Base-by-base conservation (phyloP, 176 grass and related monocot genomes). In the Aechmea fasciata region DNA sequence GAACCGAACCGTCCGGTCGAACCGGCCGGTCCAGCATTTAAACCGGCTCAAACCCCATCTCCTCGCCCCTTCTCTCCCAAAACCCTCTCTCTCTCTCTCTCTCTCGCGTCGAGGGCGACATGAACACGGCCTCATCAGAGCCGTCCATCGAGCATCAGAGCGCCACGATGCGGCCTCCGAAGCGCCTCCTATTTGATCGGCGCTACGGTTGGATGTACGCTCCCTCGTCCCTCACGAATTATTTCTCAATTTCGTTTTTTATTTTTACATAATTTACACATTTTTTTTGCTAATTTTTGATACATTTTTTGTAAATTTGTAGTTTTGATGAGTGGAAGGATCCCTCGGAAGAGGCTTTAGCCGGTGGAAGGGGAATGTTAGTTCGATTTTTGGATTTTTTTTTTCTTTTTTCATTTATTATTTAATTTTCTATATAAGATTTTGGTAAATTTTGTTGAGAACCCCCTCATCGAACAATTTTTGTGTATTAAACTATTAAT, bases 201-300 rank as follows among this genome's bases (percentile, higher is more conserved):
- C 83, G 83, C 62, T 85, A 85, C 25, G 83, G 83, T 50, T 85
- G 77, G 83, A 72, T 85, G 83, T 85, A 77, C 48, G 57, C 14
- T 14, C 54, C n/a, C 62, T 41, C 62, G 47, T 59, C 53, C 64
- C 9, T 52, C 57, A 50, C 72, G 71, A 50, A 17, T 20, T 15
- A 13, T 48, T 17, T 18, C 55, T 67, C 28, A 59, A 52, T 59
- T 69, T 48, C 18, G n/a, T 70, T 2, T 1, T 26, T 26, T 26
- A 26, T 26, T 26, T 26, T 26, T 26, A 26, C 25, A 26, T 26
- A 26, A 26, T 26, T 26, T 26, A 26, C 25, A 26, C 2, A n/a
- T 7, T 12, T 11, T 78, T 64, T 10, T 50, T 71, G 70, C 20
- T 11, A 61, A 23, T 70, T 28, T 53, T 47, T n/a, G n/a, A 57